Base-by-base conservation (phyloP, 106 monocot species). In the Xerophyta viscosa region DNA sequence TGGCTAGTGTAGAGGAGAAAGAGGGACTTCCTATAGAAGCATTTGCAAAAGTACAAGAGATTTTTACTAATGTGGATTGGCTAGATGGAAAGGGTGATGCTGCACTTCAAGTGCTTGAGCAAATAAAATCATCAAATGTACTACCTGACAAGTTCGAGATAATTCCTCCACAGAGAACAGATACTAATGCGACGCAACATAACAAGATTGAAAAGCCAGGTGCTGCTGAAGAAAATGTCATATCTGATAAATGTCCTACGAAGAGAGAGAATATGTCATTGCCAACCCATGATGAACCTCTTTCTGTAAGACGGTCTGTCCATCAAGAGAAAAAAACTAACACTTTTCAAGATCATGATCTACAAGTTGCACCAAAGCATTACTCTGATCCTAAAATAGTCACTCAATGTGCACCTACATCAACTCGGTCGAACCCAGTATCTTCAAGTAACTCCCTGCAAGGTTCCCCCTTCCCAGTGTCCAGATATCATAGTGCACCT, bases 21-120 rank as follows among this genome's bases (percentile, higher is more conserved):
- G 93, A 88, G 30, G 93, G 83, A 10, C 80, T 94, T 48, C 80
- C 88, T 3, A 57, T 84, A 0, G 93, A 94, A 18, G 74, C 63
- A 13, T 75, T 75, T 52, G 54, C 70, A 24, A 70, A 41, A 46
- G 70, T 62, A 23, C 70, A 62, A 41, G 70, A 70, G 31, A 62
- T 75, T 4, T 75, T 75, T 43, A 75, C 56, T 41, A 62, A 43
- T 49, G 45, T 63, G 33, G 62, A 58, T 58, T 68, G 61, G 56
- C 52, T 75, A 5, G 50, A 75, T 46, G 31, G 23, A 21, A 62
- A 67, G 2, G 56, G 28, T 11, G 65, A 73, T 46, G 65, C 36
- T 24, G 37, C 37, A 30, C 17, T 46, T 29, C 62, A 63, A 19
- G 22, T 63, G 3, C 47, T 57, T 23, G 24, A 62, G 46, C 43